Percentiles rank a stretch among this genome's conserved stretches.
These are phyloP conservation scores for Scedosporium dehoogii DNA, from an alignment of 2,329 filamentous ascomycete genomes.

Conservation along the genomic window DNA sequence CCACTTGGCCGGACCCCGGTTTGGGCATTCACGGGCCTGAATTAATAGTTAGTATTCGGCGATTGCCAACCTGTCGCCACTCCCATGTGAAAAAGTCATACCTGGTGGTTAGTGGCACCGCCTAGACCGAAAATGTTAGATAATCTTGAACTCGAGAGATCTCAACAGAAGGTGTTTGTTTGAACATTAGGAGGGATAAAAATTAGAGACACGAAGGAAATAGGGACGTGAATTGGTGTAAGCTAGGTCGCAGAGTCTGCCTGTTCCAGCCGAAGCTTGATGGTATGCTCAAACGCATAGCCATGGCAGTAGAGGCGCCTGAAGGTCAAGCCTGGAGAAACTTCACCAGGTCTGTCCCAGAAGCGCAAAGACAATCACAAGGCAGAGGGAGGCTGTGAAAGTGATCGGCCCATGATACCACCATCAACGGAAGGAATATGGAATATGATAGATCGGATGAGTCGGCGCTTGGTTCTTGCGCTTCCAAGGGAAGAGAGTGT, in stretches of 20 bases:
- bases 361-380: too few relatives aligned
- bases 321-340: too few relatives aligned
- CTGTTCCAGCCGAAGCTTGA: too few relatives aligned
- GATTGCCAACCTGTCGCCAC: slow-evolving; percentile 11
- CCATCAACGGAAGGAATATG: too few relatives aligned
- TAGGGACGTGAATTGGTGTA: not conserved
- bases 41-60: slow-evolving; percentile 14
- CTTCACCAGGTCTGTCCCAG: too few relatives aligned
- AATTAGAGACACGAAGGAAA: not conserved
- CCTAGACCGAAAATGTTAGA: slow-evolving; percentile 35
- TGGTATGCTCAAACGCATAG: too few relatives aligned
- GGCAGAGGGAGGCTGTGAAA: too few relatives aligned
- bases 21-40: slow-evolving; percentile 77
- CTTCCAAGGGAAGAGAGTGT: not conserved
- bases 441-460: too few relatives aligned
- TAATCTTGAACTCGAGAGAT: slow-evolving; percentile 7
- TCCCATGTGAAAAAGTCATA: slow-evolving; percentile 30
- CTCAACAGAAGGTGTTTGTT: slow-evolving; percentile 1
- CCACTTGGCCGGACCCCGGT: slow-evolving; percentile 75
- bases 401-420: too few relatives aligned
- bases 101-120: slow-evolving; percentile 66
- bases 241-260: not conserved
- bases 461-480: not conserved
- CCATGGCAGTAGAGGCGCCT: too few relatives aligned
- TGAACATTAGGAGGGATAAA: not conserved